A percentile compares a stretch with the other conserved stretches of the same genome.
Evolutionary conservation across 1,284 basidiomycete species (phyloP).

Genomic region (Pseudozyma thailandica): DNA sequence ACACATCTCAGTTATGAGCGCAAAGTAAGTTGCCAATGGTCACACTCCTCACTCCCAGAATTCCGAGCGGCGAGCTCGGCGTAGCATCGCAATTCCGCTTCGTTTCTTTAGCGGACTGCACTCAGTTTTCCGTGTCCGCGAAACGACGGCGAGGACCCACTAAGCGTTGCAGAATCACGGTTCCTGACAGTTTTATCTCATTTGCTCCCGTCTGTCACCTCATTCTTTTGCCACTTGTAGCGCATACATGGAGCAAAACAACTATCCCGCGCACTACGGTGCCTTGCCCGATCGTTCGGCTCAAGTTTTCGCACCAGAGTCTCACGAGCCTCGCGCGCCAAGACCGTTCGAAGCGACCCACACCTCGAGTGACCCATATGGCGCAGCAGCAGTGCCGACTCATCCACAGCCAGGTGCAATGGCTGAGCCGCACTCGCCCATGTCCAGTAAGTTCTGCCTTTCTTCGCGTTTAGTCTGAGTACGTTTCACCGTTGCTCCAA

Average conservation of each 20-base stretch:
- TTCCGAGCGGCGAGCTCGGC: not conserved
- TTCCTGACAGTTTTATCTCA: not conserved
- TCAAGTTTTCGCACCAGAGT: conserved; percentile 34
- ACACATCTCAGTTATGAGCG: conserved; percentile 19
- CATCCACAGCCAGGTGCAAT: conserved; percentile 34
- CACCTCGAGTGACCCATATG: conserved; percentile 31
- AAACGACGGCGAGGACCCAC: too few species aligned
- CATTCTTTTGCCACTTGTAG: not conserved
- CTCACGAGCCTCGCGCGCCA: conserved; percentile 46
- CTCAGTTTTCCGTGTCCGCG: not conserved
- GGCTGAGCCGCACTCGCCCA: conserved; percentile 40
- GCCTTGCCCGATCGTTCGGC: conserved; percentile 38
- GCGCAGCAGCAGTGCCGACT: conserved; percentile 14
- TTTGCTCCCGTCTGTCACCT: not conserved
- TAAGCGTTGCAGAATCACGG: not conserved
- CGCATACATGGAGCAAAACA: conserved; percentile 48
- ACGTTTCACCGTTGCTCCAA: too few species aligned
- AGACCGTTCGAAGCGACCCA: conserved; percentile 43
- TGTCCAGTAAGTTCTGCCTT: conserved; percentile 31
- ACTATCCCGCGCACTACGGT: conserved; percentile 40
- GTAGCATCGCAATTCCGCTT: not conserved
- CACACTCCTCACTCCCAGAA: not conserved
- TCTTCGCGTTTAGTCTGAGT: not conserved
- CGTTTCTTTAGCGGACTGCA: not conserved
- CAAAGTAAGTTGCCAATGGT: conserved; percentile 29